Conservation (phyloP, 2,329 filamentous ascomycete genomes). For the Botrytis fragariae region DNA sequence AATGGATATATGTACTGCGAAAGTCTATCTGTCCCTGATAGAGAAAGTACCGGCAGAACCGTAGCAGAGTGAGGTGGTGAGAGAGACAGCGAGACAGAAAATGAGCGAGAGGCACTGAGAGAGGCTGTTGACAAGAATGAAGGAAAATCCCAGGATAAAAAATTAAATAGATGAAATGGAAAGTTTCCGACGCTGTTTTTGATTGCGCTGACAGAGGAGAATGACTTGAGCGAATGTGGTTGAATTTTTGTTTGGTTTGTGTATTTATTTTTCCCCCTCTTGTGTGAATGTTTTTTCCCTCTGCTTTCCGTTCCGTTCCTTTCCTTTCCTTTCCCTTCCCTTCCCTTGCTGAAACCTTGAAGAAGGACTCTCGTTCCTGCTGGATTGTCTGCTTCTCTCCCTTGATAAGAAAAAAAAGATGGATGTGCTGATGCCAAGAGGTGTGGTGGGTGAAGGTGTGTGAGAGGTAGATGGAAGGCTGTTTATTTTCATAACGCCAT, state of each 20-base stretch:
- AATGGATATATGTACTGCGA: not conserved
- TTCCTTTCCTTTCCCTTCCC: not conserved
- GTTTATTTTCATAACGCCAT: not conserved
- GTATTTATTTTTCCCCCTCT: not conserved
- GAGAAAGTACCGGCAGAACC: not conserved
- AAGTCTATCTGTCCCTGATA: not conserved
- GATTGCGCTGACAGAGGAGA: not conserved
- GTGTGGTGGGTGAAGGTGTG: not conserved
- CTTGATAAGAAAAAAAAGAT: conserved; percentile 15
- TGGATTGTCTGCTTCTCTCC: not conserved
- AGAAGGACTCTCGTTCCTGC: not conserved
- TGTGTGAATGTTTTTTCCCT: not conserved
- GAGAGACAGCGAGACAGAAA: not conserved
- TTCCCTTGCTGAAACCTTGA: not conserved
- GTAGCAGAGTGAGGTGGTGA: not conserved
- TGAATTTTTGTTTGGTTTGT: not conserved
- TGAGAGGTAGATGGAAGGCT: not conserved
- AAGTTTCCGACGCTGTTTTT: conserved; percentile 2
- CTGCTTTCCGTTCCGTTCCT: too few species aligned
- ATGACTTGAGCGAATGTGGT: not conserved
- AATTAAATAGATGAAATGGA: not conserved
- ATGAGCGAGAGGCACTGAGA: not conserved
- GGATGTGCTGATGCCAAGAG: conserved; percentile 11
- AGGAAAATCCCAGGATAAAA: not conserved
- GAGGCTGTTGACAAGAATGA: conserved; percentile 12